phyloP scores from a whole-genome alignment of 108 stramenopile species.

The Cyclotella kingstonii region DNA sequence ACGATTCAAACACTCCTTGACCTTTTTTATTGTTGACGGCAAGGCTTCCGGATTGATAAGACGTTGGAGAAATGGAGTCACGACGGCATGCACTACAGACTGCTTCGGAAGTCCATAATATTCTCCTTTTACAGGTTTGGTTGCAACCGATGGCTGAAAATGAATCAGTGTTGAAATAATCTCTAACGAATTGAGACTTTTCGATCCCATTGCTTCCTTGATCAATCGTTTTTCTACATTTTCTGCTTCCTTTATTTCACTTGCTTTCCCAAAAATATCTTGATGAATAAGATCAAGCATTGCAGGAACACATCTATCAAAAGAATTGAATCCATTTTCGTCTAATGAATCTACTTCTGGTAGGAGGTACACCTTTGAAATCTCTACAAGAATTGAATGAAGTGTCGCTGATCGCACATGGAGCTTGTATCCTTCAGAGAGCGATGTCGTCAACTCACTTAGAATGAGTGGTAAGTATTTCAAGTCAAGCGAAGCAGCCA shows the following conservation, averaged over 20 bases:
- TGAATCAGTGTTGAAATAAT: constrained; percentile 56
- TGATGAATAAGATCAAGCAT: constrained; percentile 84
- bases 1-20: constrained; percentile 81
- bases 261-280: constrained; percentile 83
- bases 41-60: constrained; percentile 56
- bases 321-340: constrained; percentile 15
- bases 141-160: constrained; percentile 65
- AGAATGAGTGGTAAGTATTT: constrained; percentile 77
- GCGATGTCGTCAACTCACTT: constrained; percentile 73
- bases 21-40: constrained; percentile 54
- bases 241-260: constrained; percentile 77
- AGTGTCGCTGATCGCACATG: constrained; percentile 83
- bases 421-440: constrained; percentile 91
- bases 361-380: constrained; percentile 45
- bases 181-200: constrained; percentile 81
- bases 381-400: constrained; percentile 75
- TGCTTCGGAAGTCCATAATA: constrained; percentile 40
- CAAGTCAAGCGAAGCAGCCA: constrained; percentile 71
- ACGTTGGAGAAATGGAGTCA: constrained; percentile 72
- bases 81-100: constrained; percentile 70
- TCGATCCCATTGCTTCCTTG: constrained; percentile 85
- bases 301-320: constrained; percentile 71
- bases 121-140: constrained; percentile 23
- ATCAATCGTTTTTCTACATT: constrained; percentile 71
- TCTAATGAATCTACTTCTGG: constrained; percentile 7